A percentile compares a stretch with the other conserved stretches of the same genome.
These are phyloP conservation scores for Taphrina pruni DNA, from an alignment of 1,139 yeast species.

Conservation along the genomic window DNA sequence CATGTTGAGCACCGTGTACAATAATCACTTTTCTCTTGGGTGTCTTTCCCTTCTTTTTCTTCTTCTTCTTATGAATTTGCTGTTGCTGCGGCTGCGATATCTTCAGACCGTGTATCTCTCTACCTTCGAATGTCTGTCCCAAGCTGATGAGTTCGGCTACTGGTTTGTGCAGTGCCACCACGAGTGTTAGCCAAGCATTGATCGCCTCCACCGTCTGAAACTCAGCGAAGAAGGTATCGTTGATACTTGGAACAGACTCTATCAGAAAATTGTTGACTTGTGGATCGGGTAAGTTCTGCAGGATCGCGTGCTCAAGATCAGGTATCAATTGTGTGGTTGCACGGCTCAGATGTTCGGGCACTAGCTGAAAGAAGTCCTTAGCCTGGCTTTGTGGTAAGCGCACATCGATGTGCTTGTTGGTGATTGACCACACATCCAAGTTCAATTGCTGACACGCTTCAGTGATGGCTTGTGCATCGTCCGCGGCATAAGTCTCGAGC, in stretches of 20 bases:
- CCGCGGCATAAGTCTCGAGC: slow-evolving; percentile 49
- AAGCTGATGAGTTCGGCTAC: slow-evolving; percentile 65
- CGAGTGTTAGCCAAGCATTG: slow-evolving; percentile 69
- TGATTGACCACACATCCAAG: slow-evolving; percentile 54
- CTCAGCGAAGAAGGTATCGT: slow-evolving; percentile 64
- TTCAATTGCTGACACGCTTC: slow-evolving; percentile 50
- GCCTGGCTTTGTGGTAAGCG: slow-evolving; percentile 47
- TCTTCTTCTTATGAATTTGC: slow-evolving; percentile 61
- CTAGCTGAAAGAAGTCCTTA: neutral
- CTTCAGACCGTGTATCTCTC: slow-evolving; percentile 65
- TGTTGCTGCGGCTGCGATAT: slow-evolving; percentile 9
- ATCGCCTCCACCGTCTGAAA: slow-evolving; percentile 74
- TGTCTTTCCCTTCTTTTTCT: slow-evolving; percentile 48
- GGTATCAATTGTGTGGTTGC: slow-evolving; percentile 19
- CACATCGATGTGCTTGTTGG: slow-evolving; percentile 49
- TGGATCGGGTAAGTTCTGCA: slow-evolving; percentile 1
- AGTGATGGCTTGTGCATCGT: slow-evolving; percentile 49
- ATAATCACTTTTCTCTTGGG: slow-evolving; percentile 63
- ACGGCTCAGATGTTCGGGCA: slow-evolving; percentile 15
- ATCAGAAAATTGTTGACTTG: neutral
- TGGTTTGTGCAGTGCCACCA: slow-evolving; percentile 63
- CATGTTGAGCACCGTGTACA: slow-evolving; percentile 83
- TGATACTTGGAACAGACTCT: slow-evolving; percentile 22
- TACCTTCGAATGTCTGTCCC: slow-evolving; percentile 76
- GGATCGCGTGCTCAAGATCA: slow-evolving; percentile 17